Evolutionary conservation across 176 grass and related monocot genomes (phyloP).

Genomic region (Avena eriantha): DNA sequence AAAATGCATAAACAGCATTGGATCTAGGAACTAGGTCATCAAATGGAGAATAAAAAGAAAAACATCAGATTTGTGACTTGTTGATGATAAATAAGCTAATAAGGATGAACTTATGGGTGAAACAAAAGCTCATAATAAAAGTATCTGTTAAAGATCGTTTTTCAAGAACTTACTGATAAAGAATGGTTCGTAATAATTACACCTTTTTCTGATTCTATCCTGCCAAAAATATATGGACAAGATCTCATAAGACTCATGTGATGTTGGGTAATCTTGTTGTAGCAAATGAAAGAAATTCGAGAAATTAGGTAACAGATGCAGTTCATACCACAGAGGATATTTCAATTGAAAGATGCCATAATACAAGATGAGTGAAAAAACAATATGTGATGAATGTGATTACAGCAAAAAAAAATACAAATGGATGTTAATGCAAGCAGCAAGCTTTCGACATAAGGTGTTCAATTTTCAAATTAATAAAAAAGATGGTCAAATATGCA

Average conservation of each 20-base stretch:
- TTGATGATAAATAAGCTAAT: conserved; percentile 24
- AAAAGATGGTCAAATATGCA: conserved; percentile 31
- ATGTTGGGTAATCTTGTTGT: conserved; percentile 28
- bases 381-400: background rate
- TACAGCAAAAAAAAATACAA: conserved; percentile 16
- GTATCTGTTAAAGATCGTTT: background rate
- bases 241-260: conserved; percentile 31
- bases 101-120: conserved; percentile 28
- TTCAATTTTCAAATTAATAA: background rate
- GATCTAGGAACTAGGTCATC: background rate
- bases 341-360: conserved; percentile 32
- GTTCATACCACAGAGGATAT: conserved; percentile 5
- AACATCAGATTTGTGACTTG: background rate
- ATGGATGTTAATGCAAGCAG: conserved; percentile 17
- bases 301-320: conserved; percentile 11
- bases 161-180: conserved; percentile 62
- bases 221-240: conserved; percentile 44
- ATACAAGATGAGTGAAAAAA: conserved; percentile 5
- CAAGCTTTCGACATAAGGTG: conserved; percentile 4
- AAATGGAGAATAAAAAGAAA: conserved; percentile 21
- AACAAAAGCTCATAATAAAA: conserved; percentile 2
- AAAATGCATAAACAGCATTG: conserved; percentile 1
- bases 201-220: conserved; percentile 90
- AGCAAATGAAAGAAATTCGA: conserved; percentile 37
- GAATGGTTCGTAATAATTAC: conserved; percentile 89